These are phyloP conservation scores for Kwoniella sp. DNA, from an alignment of 768 basidiomycete genomes.

Conservation along the genomic window DNA sequence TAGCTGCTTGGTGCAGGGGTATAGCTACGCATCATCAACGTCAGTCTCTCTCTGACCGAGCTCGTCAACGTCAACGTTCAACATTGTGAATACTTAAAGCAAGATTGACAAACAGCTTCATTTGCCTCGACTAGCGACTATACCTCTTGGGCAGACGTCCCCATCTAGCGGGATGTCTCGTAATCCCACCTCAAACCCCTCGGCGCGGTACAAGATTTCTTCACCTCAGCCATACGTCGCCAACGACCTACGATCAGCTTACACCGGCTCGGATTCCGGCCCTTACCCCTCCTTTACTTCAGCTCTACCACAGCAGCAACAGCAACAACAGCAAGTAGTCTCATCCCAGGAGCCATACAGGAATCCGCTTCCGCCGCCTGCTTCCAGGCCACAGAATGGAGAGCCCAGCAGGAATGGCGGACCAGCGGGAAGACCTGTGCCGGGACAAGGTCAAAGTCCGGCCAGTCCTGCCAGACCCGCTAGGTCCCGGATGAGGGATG, in stretches of 20 bases:
- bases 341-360: conserved; percentile 14
- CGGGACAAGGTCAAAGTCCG: conserved; percentile 6
- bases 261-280: conserved; percentile 20
- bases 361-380: conserved; percentile 3
- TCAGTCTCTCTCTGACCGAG: not conserved
- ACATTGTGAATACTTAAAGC: not conserved
- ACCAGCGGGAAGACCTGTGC: conserved; percentile 3
- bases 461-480: conserved; percentile 43
- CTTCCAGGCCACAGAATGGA: conserved; percentile 21
- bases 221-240: conserved; percentile 32
- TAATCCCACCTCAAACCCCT: conserved; percentile 15
- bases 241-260: conserved; percentile 16
- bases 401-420: conserved; percentile 17
- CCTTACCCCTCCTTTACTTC: conserved; percentile 25
- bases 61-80: not conserved
- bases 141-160: not conserved
- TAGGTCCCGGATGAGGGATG: conserved; percentile 40
- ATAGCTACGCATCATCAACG: too few relatives aligned
- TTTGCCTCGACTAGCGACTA: not conserved
- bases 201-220: conserved; percentile 41
- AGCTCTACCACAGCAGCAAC: conserved; percentile 13
- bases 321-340: conserved; percentile 6
- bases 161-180: conserved; percentile 27
- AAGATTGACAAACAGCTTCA: not conserved
- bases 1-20: too few relatives aligned